Conservation (phyloP, 1,139 yeast genomes). For the Taphrina populina region DNA sequence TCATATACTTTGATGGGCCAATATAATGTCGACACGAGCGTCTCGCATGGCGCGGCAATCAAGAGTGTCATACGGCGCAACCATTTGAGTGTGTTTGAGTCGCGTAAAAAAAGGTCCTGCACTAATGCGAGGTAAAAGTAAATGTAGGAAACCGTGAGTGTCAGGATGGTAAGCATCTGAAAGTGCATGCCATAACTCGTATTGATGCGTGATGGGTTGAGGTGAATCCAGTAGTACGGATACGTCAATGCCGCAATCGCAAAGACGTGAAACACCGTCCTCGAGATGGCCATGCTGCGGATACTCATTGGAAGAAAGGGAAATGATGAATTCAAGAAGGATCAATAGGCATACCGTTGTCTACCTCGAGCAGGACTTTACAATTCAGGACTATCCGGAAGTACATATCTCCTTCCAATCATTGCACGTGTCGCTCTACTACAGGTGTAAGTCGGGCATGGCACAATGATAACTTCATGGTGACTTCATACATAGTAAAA, state of each 20-base stretch:
- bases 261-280: conserved; percentile 13
- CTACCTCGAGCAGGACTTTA: no score
- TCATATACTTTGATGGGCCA: conserved; percentile 15
- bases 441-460: no score
- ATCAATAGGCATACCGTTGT: no score
- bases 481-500: no score
- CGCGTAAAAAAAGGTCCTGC: conserved; percentile 11
- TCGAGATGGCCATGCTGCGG: background rate
- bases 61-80: conserved; percentile 1
- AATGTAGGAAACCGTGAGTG: conserved; percentile 14
- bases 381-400: no score
- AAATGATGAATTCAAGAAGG: no score
- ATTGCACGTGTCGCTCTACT: no score
- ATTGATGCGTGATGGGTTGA: conserved; percentile 6
- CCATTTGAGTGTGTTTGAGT: background rate
- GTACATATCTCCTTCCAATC: no score
- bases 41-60: conserved; percentile 26
- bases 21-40: conserved; percentile 11
- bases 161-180: conserved; percentile 25
- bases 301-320: no score
- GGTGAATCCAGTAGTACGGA: conserved; percentile 14
- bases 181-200: conserved; percentile 25
- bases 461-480: no score
- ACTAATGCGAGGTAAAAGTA: conserved; percentile 12
- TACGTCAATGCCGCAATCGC: conserved; percentile 20